Percentiles rank a stretch among this genome's conserved stretches.
Evolutionary conservation across 2,329 filamentous ascomycete species (phyloP).

Genomic region (Sporothrix brunneoviolacea): DNA sequence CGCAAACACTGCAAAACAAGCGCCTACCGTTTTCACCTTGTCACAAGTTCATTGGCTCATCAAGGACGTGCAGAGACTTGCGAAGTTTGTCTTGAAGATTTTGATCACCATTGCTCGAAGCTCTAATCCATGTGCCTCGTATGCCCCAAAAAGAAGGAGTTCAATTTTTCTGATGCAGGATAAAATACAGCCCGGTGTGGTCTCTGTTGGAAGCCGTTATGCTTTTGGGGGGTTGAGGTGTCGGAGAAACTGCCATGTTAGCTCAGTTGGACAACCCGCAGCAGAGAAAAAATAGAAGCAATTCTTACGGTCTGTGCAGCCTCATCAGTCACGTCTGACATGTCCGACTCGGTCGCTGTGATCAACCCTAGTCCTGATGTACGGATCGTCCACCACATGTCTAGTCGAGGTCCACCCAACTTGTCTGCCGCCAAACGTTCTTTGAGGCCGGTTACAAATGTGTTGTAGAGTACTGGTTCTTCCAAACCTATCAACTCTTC

Average conservation of each 20-base stretch:
- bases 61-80: too few species aligned
- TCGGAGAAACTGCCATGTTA: neutral
- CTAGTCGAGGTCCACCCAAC: conserved; percentile 67
- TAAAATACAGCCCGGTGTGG: too few species aligned
- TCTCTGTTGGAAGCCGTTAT: too few species aligned
- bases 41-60: too few species aligned
- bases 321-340: conserved; percentile 59
- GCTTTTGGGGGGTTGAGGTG: too few species aligned
- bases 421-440: conserved; percentile 59
- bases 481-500: conserved; percentile 71
- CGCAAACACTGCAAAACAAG: too few species aligned
- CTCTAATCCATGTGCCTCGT: too few species aligned
- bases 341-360: conserved; percentile 53
- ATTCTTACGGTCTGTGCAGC: conserved; percentile 61
- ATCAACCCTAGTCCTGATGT: conserved; percentile 66
- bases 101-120: too few species aligned
- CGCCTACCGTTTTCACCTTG: too few species aligned
- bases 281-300: neutral
- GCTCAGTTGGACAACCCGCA: neutral
- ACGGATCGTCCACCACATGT: conserved; percentile 75
- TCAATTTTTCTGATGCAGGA: too few species aligned
- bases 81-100: too few species aligned
- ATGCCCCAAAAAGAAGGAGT: too few species aligned
- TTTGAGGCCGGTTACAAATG: conserved; percentile 66
- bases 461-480: conserved; percentile 69